Percentiles rank a stretch among this genome's conserved stretches.
Conservation (phyloP, 129 eudicot species). For the Flaveria trinervia region DNA sequence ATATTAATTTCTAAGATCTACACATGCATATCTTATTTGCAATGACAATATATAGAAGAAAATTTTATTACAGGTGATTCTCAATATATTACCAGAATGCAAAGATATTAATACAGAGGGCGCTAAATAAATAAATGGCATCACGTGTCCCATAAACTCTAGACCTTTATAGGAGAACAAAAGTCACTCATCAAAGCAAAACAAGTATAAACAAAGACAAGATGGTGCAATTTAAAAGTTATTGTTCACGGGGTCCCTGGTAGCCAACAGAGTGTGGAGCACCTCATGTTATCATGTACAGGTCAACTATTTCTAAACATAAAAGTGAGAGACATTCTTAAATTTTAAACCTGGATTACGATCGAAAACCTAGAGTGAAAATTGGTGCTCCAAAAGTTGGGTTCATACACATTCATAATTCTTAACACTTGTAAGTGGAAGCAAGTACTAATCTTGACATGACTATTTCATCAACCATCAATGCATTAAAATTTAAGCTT, state of each 20-base stretch:
- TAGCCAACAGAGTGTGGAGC: background rate
- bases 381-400: background rate
- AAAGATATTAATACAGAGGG: background rate
- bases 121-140: background rate
- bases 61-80: background rate
- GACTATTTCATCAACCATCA: too few relatives aligned
- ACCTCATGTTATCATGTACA: background rate
- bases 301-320: conserved; percentile 5
- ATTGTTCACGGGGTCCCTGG: too few relatives aligned
- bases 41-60: background rate
- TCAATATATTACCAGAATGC: too few relatives aligned
- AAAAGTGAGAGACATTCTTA: background rate
- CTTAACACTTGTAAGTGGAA: background rate
- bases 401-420: background rate
- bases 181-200: conserved; percentile 8
- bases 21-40: background rate
- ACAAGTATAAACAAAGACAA: background rate
- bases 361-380: background rate
- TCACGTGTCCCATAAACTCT: background rate
- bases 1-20: background rate
- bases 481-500: too few relatives aligned
- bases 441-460: background rate
- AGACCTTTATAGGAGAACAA: background rate
- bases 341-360: background rate
- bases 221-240: background rate